Evolutionary conservation across 805 yeast genomes (phyloP).

Genomic region (Hanseniaspora taiwanica): DNA sequence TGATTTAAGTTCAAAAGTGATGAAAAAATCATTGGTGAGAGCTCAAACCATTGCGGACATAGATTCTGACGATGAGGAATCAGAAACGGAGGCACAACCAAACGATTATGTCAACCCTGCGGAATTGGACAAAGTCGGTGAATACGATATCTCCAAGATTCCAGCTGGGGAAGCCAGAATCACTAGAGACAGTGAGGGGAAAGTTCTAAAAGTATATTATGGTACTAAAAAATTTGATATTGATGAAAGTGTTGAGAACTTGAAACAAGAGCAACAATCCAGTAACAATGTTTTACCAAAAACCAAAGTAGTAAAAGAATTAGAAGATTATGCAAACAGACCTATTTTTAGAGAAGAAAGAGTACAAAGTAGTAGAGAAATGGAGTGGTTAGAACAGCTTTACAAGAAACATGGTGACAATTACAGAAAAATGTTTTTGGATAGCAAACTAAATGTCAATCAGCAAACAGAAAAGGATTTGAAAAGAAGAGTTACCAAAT

Average conservation of each 20-base stretch:
- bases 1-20: conserved; percentile 29
- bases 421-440: conserved; percentile 85
- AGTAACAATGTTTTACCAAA: conserved; percentile 8
- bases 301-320: conserved; percentile 52
- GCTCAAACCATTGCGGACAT: conserved; percentile 16
- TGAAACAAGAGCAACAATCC: conserved; percentile 15
- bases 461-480: conserved; percentile 83
- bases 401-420: conserved; percentile 77
- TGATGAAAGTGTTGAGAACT: conserved; percentile 23
- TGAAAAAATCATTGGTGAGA: conserved; percentile 22
- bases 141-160: conserved; percentile 37
- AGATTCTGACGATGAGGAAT: conserved; percentile 17
- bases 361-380: conserved; percentile 57
- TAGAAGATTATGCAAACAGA: conserved; percentile 46
- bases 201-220: conserved; percentile 52
- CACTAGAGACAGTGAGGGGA: conserved; percentile 54
- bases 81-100: conserved; percentile 7
- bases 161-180: conserved; percentile 73
- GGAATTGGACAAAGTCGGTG: conserved; percentile 21
- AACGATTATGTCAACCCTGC: conserved; percentile 12
- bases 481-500: conserved; percentile 53
- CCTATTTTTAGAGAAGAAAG: conserved; percentile 34
- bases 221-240: conserved; percentile 37
- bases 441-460: conserved; percentile 64
- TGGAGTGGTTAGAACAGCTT: conserved; percentile 52